A percentile compares a stretch with the other conserved stretches of the same genome.
These are phyloP conservation scores for Colletotrichum sp. DNA, from an alignment of 2,329 filamentous ascomycete genomes.

Conservation along the genomic window DNA sequence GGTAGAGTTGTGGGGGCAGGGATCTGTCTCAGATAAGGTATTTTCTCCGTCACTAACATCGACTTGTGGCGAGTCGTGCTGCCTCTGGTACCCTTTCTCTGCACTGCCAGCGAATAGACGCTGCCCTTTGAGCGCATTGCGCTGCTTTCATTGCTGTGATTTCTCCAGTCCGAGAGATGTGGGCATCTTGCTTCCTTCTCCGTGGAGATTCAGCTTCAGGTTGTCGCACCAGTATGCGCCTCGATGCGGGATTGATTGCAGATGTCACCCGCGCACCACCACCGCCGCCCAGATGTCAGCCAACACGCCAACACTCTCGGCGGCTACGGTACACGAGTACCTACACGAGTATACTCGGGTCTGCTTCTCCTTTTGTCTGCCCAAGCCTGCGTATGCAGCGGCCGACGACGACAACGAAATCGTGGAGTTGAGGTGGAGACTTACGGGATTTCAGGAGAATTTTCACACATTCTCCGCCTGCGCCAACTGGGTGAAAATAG, in stretches of 20 bases:
- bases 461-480: background rate
- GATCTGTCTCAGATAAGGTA: constrained; percentile 9
- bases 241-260: background rate
- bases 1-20: constrained; percentile 4
- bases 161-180: background rate
- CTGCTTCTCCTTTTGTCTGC: background rate
- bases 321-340: background rate
- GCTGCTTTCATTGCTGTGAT: background rate
- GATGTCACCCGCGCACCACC: background rate
- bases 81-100: background rate
- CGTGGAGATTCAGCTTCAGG: background rate
- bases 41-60: constrained; percentile 1
- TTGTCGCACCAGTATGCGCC: constrained; percentile 6
- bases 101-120: background rate
- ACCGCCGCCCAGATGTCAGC: background rate
- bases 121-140: background rate
- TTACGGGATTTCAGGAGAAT: background rate
- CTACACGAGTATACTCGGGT: background rate
- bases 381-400: background rate
- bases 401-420: background rate
- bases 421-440: background rate
- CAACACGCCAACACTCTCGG: background rate
- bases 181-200: background rate
- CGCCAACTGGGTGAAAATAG: background rate
- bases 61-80: background rate